A percentile compares a stretch with the other conserved stretches of the same genome.
Conservation (phyloP, 176 grass and related monocot species). For the Triticum aestivum region DNA sequence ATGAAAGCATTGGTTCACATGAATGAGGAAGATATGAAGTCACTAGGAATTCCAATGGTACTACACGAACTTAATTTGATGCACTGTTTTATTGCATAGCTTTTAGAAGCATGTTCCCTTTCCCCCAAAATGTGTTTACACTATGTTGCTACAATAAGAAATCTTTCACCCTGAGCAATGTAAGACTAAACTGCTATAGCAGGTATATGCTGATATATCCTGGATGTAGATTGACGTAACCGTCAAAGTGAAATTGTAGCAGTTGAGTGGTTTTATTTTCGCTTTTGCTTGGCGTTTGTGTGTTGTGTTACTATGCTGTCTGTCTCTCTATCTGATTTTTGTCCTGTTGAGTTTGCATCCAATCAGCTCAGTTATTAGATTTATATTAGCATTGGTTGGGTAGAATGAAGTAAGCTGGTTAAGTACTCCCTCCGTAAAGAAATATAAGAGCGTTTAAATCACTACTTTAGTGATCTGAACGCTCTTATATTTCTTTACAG, state of each 20-base stretch:
- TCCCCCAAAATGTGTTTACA: not conserved
- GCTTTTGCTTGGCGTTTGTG: not conserved
- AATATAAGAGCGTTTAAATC: no score
- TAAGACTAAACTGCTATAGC: not conserved
- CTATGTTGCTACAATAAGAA: not conserved
- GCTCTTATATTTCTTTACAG: no score
- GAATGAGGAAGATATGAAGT: constrained; percentile 75
- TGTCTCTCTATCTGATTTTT: not conserved
- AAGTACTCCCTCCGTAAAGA: not conserved
- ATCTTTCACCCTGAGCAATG: not conserved
- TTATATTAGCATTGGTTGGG: not conserved
- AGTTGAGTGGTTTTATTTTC: not conserved
- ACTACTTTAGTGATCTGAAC: no score
- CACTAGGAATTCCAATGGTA: constrained; percentile 84
- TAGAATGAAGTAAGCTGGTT: not conserved
- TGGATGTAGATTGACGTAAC: not conserved
- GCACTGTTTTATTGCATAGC: not conserved
- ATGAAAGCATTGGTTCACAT: constrained; percentile 69
- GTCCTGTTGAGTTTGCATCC: not conserved
- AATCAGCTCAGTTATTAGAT: not conserved
- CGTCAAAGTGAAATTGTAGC: not conserved
- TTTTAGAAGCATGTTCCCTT: not conserved
- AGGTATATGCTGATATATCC: not conserved
- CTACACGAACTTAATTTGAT: constrained; percentile 7
- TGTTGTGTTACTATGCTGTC: not conserved